Base-by-base conservation (phyloP, 441 rosid genomes). In the Euphorbia corollata region DNA sequence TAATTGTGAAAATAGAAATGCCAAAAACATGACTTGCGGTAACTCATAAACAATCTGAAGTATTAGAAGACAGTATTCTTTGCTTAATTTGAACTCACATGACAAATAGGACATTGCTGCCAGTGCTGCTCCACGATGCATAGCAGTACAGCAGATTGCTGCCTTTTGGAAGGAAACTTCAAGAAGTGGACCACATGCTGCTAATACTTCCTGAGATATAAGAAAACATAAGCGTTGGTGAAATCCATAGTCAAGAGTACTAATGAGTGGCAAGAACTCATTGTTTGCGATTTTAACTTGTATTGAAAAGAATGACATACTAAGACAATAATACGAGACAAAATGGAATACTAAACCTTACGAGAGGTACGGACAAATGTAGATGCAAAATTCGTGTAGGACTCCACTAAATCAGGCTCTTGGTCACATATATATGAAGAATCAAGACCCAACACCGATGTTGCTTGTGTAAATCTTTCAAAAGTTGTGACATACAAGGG, bases 371-470 rank as follows among this genome's bases (percentile, higher is more conserved):
- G 95, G 64, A 91, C 82, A 74, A 86, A 81, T 34, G 87, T 80
- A 61, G 90, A 85, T 62, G 97, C 97, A 53, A 93, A 91, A 84
- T 86, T 91, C 74, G 90, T 81, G 76, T 89, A 93, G 67, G 97
- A 96, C 83, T 91, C 99, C 77, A 91, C 99, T 72, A 93, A 78
- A 82, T 91, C 99, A 24, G 99, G 99, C 77, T 93, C 99, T 86
- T 91, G 97, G 78, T 93, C 99, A 71, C 99, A 93, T 79, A 93
- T 79, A 69, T 93, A 93, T 39, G 99, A 91, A 55, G 97, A 93
- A 77, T 85, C 91, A 64, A 93, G 87, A 65, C 90, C 89, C 87
- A 86, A 80, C 45, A 93, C 81, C 20, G 97, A 91, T 71, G 95
- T 73, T 68, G 96, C 90, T 79, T 80, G 86, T 9, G 95, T 86